Evolutionary conservation across 371 early-diverging fungal species (phyloP).

Genomic region (Polyrhizophydium stewartii): DNA sequence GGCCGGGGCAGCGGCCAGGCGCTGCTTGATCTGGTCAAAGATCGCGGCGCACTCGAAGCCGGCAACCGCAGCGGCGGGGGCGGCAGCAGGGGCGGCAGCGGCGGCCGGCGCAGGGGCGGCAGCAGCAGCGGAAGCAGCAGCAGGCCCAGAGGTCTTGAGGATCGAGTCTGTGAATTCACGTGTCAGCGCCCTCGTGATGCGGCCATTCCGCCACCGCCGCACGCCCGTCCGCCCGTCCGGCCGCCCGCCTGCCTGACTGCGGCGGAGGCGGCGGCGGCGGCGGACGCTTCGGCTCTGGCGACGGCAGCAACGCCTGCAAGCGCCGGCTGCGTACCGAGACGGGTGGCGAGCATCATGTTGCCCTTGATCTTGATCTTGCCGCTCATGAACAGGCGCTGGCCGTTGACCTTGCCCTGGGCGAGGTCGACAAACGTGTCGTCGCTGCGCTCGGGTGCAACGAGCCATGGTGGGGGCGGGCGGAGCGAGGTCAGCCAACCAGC

Average conservation of each 20-base stretch:
- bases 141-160: conserved; percentile 10
- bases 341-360: conserved; percentile 27
- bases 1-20: conserved; percentile 29
- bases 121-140: background rate
- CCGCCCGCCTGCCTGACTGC: too few species aligned
- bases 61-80: conserved; percentile 8
- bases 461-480: too few species aligned
- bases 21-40: conserved; percentile 32
- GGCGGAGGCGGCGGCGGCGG: too few species aligned
- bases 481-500: too few species aligned
- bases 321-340: conserved; percentile 2
- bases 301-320: background rate
- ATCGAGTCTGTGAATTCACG: conserved; percentile 7
- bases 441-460: too few species aligned
- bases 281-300: too few species aligned
- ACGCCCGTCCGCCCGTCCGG: too few species aligned
- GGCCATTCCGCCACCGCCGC: too few species aligned
- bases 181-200: background rate
- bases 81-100: conserved; percentile 8
- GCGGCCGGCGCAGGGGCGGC: conserved; percentile 9
- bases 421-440: conserved; percentile 38
- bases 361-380: conserved; percentile 48
- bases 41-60: conserved; percentile 30
- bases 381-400: conserved; percentile 45
- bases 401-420: conserved; percentile 33